These are phyloP conservation scores for Rhizopogon rudus DNA, from an alignment of 768 basidiomycete species.

Conservation along the genomic window DNA sequence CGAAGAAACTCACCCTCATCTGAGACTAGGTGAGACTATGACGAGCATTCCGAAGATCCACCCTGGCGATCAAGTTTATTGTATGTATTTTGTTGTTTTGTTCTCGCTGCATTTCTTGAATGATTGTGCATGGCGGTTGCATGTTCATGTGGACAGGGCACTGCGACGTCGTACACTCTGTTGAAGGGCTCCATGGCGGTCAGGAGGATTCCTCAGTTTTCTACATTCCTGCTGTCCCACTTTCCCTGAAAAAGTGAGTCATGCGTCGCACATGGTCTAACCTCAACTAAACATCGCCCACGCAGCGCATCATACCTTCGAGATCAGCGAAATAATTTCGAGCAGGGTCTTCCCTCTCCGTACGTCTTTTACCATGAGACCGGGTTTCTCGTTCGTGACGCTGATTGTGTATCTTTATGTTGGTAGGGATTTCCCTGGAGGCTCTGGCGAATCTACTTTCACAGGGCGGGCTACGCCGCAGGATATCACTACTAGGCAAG, in stretches of 20 bases:
- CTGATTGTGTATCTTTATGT: background rate
- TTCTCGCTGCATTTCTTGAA: background rate
- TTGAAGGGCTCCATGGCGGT: constrained; percentile 45
- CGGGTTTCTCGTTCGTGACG: background rate
- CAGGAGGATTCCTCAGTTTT: constrained; percentile 47
- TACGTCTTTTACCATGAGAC: constrained; percentile 17
- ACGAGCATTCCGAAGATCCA: constrained; percentile 50
- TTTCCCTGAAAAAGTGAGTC: constrained; percentile 45
- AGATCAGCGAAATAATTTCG: constrained; percentile 43
- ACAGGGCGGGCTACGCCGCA: constrained; percentile 30
- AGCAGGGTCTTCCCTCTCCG: constrained; percentile 46
- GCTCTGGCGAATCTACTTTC: constrained; percentile 44
- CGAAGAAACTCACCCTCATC: constrained; percentile 55
- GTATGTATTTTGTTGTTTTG: constrained; percentile 23
- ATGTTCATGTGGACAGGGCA: constrained; percentile 33
- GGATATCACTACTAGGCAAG: constrained; percentile 31
- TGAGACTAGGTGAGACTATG: constrained; percentile 53
- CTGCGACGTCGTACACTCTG: constrained; percentile 53
- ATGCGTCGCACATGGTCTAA: background rate
- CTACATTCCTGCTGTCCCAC: constrained; percentile 51
- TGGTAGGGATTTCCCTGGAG: constrained; percentile 47
- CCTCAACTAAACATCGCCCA: background rate
- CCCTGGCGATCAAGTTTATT: constrained; percentile 63
- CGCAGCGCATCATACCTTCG: constrained; percentile 43
- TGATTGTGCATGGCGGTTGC: too few species aligned